Evolutionary conservation across 768 basidiomycete species (phyloP), one percentile per base, ranked within the genome.

Genomic region (Leccinum boreale): DNA sequence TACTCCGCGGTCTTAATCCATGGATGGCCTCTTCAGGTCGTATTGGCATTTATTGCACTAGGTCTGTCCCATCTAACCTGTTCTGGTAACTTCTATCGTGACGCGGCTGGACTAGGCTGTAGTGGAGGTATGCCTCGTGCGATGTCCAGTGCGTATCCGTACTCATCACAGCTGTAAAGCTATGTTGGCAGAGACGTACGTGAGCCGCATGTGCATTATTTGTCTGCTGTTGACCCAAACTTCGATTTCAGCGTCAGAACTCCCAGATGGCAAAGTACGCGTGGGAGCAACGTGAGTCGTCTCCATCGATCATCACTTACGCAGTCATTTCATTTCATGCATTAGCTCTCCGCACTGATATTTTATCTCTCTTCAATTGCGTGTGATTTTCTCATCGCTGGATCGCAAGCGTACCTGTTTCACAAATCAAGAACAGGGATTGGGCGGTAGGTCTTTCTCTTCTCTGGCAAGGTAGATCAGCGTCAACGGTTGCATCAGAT

Each of bases 361-460:
- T 73, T 75, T 52, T 74, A 71, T 53, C 50, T 71, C 24, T 62
- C 74, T 42, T 73, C 74, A 12, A 66, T 72, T 2, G 66, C 66
- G 15, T 75, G 74, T 51, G 73, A 74, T 53, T 44, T 71, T 33
- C 62, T 71, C 48, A 74, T 74, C 45, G 73, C 73, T 5, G 63
- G 68, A 28, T 66, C 74, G 17, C 73, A 74, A 59, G 67, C 60
- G 5, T 71, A 75, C 57, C 52, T 75, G 51, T 69, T 74, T 31
- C 69, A 65, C 28, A 70, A 65, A 15, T 73, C 69, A 19, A 71
- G 65, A 21, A 62, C 70, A 36, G 63, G 65, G 35, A 62, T 73
- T 21, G 66, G 69, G 35, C 58, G 73, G 72, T 68, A 39, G 29
- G 59, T 60, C 52, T 56, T n/a, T 24, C 46, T 35, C 24, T 42